Evolutionary conservation across 352 stramenopile species (phyloP).

Genomic region (Pythium aristosporum): DNA sequence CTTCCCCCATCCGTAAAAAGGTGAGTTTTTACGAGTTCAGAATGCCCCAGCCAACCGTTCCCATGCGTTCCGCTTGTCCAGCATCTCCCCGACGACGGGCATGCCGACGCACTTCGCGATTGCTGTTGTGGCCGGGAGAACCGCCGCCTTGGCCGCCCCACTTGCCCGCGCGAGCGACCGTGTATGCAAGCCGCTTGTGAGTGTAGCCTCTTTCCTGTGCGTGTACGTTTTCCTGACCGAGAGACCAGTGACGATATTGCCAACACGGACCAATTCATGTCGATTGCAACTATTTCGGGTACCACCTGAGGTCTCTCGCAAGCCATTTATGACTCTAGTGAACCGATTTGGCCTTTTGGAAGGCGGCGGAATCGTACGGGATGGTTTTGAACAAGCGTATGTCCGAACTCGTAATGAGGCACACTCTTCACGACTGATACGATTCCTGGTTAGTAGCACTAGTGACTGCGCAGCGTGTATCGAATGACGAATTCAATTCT

Average conservation of each 20-base stretch:
- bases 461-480: slow-evolving; percentile 21
- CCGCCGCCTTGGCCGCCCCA: neutral
- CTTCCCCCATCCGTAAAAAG: slow-evolving; percentile 12
- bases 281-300: slow-evolving; percentile 90
- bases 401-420: slow-evolving; percentile 79
- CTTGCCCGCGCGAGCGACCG: too few relatives aligned
- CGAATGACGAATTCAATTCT: slow-evolving; percentile 71
- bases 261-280: slow-evolving; percentile 87
- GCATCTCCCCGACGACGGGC: too few relatives aligned
- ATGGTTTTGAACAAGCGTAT: slow-evolving; percentile 88
- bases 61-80: neutral
- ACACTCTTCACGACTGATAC: slow-evolving; percentile 38
- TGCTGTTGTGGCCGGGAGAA: neutral
- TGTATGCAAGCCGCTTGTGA: too few relatives aligned
- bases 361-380: slow-evolving; percentile 33
- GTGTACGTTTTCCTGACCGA: neutral
- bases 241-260: slow-evolving; percentile 74
- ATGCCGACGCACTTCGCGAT: neutral
- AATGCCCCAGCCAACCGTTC: slow-evolving; percentile 21
- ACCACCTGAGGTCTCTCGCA: slow-evolving; percentile 79
- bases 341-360: neutral
- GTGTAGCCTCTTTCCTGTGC: neutral
- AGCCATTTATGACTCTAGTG: neutral
- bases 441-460: slow-evolving; percentile 14
- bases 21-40: slow-evolving; percentile 20